Evolutionary conservation across 192 early-diverging fungal species (phyloP).

Genomic region (Gaertneriomyces semiglobifer): DNA sequence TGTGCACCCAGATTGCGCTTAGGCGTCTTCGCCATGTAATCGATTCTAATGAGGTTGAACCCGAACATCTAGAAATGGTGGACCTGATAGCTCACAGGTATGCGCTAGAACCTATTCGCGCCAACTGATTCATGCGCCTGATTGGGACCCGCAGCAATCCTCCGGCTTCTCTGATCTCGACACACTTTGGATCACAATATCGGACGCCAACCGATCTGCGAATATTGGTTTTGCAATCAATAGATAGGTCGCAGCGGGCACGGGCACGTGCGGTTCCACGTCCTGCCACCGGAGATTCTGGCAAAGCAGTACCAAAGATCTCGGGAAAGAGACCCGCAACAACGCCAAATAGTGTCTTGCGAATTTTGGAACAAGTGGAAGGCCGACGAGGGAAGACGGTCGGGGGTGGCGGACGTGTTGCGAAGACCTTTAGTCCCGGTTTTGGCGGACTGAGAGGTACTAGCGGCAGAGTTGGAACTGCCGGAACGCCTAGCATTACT

Average conservation of each 20-base stretch:
- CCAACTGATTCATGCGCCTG: not conserved
- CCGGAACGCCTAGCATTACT: too few relatives aligned
- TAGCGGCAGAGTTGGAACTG: too few relatives aligned
- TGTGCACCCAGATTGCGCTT: conserved; percentile 32
- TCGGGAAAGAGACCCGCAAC: not conserved
- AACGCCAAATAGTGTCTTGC: conserved; percentile 30
- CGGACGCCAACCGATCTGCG: too few relatives aligned
- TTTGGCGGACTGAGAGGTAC: too few relatives aligned
- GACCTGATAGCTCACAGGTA: conserved; percentile 45
- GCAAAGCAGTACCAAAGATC: too few relatives aligned
- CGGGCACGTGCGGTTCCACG: not conserved
- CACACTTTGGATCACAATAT: too few relatives aligned
- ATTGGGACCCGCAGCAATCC: too few relatives aligned
- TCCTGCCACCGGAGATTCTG: conserved; percentile 7
- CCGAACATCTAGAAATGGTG: conserved; percentile 40
- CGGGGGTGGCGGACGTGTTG: conserved; percentile 7
- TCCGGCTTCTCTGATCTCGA: too few relatives aligned
- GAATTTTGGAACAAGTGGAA: conserved; percentile 28
- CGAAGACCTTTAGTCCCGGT: not conserved
- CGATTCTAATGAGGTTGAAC: conserved; percentile 39
- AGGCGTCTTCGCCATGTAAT: conserved; percentile 44
- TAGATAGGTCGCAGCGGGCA: too few relatives aligned
- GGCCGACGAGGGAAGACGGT: not conserved
- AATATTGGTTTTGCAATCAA: too few relatives aligned
- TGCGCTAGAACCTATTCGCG: not conserved